Conservation (phyloP, 306 rosid species). For the Amphicarpaea edgeworthii region DNA sequence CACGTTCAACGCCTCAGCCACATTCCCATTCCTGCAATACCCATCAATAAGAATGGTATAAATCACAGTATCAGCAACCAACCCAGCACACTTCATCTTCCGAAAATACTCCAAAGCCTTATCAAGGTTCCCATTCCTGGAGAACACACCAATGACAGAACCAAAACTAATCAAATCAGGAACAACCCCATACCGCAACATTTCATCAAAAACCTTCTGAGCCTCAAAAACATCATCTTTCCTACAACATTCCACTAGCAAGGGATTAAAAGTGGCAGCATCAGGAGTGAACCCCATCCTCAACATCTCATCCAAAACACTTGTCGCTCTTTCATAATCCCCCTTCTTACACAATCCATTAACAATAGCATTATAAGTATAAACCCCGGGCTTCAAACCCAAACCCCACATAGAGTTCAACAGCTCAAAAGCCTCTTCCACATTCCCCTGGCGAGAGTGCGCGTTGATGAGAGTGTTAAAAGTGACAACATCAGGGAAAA, state of each 20-base stretch:
- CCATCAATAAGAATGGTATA: conserved; percentile 91
- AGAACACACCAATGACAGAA: conserved; percentile 68
- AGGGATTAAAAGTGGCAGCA: conserved; percentile 70
- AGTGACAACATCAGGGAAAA: conserved; percentile 75
- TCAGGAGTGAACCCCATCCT: conserved; percentile 70
- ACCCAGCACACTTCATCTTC: conserved; percentile 66
- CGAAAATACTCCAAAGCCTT: conserved; percentile 66
- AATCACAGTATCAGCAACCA: conserved; percentile 84
- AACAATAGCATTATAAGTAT: conserved; percentile 77
- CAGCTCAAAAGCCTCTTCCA: conserved; percentile 65
- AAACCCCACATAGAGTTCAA: conserved; percentile 54
- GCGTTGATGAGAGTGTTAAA: conserved; percentile 81
- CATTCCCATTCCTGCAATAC: conserved; percentile 68
- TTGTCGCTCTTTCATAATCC: conserved; percentile 60
- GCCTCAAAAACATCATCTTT: conserved; percentile 69
- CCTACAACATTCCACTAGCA: conserved; percentile 77
- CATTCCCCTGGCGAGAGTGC: conserved; percentile 65
- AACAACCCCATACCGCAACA: conserved; percentile 60
- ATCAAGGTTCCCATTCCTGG: conserved; percentile 68
- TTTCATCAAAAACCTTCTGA: conserved; percentile 67
- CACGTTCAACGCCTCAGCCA: conserved; percentile 73
- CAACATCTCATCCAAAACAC: conserved; percentile 70
- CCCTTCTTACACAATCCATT: conserved; percentile 84
- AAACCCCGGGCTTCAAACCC: conserved; percentile 76
- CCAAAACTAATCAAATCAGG: conserved; percentile 87